Evolutionary conservation across 2,329 filamentous ascomycete species (phyloP), one percentile per base, ranked within the genome.

Genomic region (Calonectria honghensis): DNA sequence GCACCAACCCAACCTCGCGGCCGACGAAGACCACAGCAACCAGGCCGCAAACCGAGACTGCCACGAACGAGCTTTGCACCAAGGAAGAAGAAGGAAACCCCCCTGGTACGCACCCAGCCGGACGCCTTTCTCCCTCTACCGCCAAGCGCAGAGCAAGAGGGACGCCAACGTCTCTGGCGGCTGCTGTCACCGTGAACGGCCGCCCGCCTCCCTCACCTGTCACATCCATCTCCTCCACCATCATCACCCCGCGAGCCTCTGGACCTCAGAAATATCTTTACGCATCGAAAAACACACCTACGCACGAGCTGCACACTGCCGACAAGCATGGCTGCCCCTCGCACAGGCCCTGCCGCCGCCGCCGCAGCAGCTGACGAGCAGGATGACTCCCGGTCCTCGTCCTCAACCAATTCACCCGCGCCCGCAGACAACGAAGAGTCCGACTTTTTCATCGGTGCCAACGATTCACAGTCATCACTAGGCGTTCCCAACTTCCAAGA

Each of bases 391-490:
- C 87, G 90, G 76, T 91, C 90, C 1, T 91, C 90, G 4, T 94
- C 93, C 7, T 94, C 94, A 10, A 94, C 93, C 73, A 94, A 93
- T 82, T 96, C 94, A 1, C 94, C 94, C 57, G 91, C 90, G 67
- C 92, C 94, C 68, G 92, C 92, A 83, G 94, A 95, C 82, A 95
- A 97, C 85, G 94, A 96, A 82, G 96, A 98, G 86, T 98, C 96
- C 79, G 96, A 98, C 86, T 98, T 97, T 85, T 97, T 97, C 85
- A 93, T 94, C 83, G 91, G 90, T 72, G 93, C 94, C 81, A 98
- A 98, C 87, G 96, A 98, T 86, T 98, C 96, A 5, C 91, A 97
- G 84, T 98, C 96, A 0, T 98, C 96, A 0, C 90, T 98, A 72
- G 96, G 95, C 68, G 92, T 95, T 41, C 94, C 94, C 59, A 94